Percentiles rank a stretch among this genome's conserved stretches.
phyloP scores from a whole-genome alignment of 208 protist genomes.

The Porcisia hertigi region DNA sequence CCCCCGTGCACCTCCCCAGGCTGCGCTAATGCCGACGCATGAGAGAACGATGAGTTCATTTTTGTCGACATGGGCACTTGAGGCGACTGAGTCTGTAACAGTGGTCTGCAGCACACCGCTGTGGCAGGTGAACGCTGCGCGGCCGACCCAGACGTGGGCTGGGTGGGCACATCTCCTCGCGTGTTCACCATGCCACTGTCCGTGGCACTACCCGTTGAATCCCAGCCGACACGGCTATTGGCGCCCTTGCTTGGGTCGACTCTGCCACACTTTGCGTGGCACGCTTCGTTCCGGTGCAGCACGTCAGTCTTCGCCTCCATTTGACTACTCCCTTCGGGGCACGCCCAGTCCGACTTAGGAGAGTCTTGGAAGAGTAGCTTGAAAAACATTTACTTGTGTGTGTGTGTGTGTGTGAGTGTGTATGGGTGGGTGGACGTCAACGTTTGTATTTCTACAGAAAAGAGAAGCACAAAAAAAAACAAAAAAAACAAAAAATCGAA shows the following conservation, averaged over 20 bases:
- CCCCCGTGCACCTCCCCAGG: neutral
- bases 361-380: no score
- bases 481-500: no score
- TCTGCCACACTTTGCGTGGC: neutral
- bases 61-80: neutral
- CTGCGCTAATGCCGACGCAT: neutral
- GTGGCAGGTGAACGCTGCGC: neutral
- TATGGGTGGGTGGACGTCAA: constrained; percentile 1
- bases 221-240: neutral
- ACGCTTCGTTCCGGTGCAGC: neutral
- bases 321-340: no score
- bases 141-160: neutral
- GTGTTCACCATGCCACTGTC: neutral
- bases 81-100: neutral
- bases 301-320: no score
- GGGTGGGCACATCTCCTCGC: neutral
- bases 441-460: neutral
- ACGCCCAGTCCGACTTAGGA: neutral
- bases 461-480: neutral
- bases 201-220: no score
- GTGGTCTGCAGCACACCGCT: neutral
- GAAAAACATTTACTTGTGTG: no score
- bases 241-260: neutral
- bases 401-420: neutral
- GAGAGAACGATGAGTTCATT: neutral